A percentile compares a stretch with the other conserved stretches of the same genome.
phyloP scores from a whole-genome alignment of 2,329 filamentous ascomycete genomes.

The Emmonsiellopsis sp. region DNA sequence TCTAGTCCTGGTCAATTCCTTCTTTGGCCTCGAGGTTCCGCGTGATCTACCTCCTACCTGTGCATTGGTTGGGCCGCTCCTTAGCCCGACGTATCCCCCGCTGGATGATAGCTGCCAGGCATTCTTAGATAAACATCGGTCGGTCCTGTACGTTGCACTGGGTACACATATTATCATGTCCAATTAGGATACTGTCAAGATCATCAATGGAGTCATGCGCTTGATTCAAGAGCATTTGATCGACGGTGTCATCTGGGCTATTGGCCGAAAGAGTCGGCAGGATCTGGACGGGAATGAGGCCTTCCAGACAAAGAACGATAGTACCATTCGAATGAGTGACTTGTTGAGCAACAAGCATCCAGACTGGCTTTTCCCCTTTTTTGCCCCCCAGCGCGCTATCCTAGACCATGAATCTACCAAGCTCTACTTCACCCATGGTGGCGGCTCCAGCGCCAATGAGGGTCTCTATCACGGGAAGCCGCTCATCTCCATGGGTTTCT shows the following conservation, averaged over 20 bases:
- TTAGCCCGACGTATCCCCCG: constrained; percentile 25
- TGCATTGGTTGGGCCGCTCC: constrained; percentile 32
- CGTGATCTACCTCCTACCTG: constrained; percentile 34
- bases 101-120: constrained; percentile 17
- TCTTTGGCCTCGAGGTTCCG: constrained; percentile 35
- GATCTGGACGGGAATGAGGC: constrained; percentile 6
- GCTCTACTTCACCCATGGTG: constrained; percentile 35
- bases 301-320: no score
- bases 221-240: constrained; percentile 20
- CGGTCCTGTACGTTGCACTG: constrained; percentile 32
- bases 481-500: constrained; percentile 29
- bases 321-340: neutral
- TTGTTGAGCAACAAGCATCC: constrained; percentile 13
- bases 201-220: constrained; percentile 24
- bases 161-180: constrained; percentile 34
- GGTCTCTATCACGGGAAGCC: constrained; percentile 30
- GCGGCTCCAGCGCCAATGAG: constrained; percentile 35
- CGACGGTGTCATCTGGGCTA: constrained; percentile 34
- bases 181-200: constrained; percentile 19
- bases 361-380: constrained; percentile 23
- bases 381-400: constrained; percentile 34
- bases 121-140: constrained; percentile 25
- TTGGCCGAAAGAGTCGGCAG: constrained; percentile 15
- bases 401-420: constrained; percentile 24
- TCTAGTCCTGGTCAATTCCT: constrained; percentile 36